Conservation (phyloP, 1,284 basidiomycete species). For the Ceratorhiza oryzae-sativae region DNA sequence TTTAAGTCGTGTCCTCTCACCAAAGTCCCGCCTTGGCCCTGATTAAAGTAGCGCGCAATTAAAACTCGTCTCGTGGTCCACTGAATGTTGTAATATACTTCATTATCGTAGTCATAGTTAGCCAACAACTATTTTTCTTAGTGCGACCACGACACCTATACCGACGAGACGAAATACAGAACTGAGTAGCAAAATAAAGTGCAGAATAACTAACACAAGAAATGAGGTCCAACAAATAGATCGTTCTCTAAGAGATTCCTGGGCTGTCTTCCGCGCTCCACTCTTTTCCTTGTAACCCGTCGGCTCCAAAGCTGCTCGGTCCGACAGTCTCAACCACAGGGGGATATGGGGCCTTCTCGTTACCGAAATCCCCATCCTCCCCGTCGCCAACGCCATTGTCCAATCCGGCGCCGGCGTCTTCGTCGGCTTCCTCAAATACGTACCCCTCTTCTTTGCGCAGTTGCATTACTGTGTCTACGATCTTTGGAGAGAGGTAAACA, state of each 20-base stretch:
- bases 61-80: too few species aligned
- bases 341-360: not conserved
- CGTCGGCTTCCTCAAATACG: conserved; percentile 30
- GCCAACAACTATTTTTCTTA: too few species aligned
- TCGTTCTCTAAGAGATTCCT: not conserved
- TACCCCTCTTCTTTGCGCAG: conserved; percentile 21
- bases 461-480: conserved; percentile 24
- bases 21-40: too few species aligned
- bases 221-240: not conserved
- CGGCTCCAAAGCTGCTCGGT: conserved; percentile 22
- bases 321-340: conserved; percentile 16
- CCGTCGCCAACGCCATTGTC: not conserved
- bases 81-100: too few species aligned
- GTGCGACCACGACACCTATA: too few species aligned
- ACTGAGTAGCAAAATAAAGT: not conserved
- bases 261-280: conserved; percentile 13
- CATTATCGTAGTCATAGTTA: too few species aligned
- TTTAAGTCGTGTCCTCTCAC: too few species aligned
- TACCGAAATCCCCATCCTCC: not conserved
- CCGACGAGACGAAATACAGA: not conserved
- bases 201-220: not conserved
- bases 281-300: conserved; percentile 8
- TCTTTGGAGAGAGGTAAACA: not conserved
- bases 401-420: too few species aligned
- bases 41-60: too few species aligned